Evolutionary conservation across 768 basidiomycete genomes (phyloP), one percentile per base, ranked within the genome.

Genomic region (Termitomyces sp.): DNA sequence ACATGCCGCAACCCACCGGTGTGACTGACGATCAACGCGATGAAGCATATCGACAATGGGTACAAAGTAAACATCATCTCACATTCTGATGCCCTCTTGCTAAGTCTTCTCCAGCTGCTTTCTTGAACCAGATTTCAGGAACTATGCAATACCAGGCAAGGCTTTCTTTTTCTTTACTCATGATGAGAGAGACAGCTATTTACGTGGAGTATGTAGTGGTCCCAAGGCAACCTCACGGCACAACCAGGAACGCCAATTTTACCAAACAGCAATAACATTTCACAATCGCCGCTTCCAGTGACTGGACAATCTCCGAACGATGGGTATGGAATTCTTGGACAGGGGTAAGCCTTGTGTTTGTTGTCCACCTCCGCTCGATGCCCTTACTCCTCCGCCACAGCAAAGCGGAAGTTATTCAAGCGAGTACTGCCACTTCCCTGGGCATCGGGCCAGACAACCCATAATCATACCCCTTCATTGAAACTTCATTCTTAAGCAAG

Each of bases 251-350:
- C 81, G 10, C 67, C 73, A 1, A 72, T 85, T 47, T 67, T 69
- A 26, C 63, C 73, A 0, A 58, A 61, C 26, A 59, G 62, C 17
- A 68, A 65, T 43, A 68, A 70, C 7, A 78, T 74, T 0, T 60
- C 66, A 7, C 59, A 64, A 24, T 68, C 69, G 34, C 56, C 66
- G 6, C 68, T 55, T 26, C 62, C 28, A 3, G 66, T 68, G 19
- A 77, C 77, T 5, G 82, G 80, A 7, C 51, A 72, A n/a, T 82
- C 83, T 3, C 85, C 85, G 26, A 82, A 84, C 54, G 85, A 87
- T 67, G 85, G 85, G 65, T 87, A 87, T 62, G 72, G 74, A 37
- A 71, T 62, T 51, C 68, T 71, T 37, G 76, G 74, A 14, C 51
- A 62, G 58, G 75, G 71, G 77, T 78, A 60, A 48, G 76, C 61